phyloP scores from a whole-genome alignment of 305 asterid species.

The Fraxinus xanthoxyloides region DNA sequence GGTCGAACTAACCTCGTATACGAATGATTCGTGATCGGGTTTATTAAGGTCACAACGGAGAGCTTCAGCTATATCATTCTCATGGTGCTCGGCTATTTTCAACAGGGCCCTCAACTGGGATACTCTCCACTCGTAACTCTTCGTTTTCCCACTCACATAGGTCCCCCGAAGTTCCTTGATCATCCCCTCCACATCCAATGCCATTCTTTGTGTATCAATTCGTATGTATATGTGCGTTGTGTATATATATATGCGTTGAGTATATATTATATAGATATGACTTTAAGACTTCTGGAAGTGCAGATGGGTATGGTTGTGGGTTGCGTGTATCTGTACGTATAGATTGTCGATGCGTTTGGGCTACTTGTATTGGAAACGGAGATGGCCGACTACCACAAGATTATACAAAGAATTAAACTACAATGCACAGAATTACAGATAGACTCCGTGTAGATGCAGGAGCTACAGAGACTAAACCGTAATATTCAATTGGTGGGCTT shows the following conservation, averaged over 20 bases:
- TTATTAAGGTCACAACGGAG: constrained; percentile 42
- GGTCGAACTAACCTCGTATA: constrained; percentile 36
- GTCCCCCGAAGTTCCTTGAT: constrained; percentile 38
- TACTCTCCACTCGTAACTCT: constrained; percentile 44
- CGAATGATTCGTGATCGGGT: constrained; percentile 39
- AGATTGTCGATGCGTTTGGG: neutral
- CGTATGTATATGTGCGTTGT: neutral
- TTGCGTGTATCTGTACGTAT: no score
- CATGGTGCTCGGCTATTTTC: constrained; percentile 34
- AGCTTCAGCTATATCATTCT: constrained; percentile 35
- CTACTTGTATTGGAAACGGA: no score
- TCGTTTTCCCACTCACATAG: constrained; percentile 35
- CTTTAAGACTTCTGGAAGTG: neutral
- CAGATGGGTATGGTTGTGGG: neutral
- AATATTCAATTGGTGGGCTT: no score
- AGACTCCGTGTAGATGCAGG: neutral
- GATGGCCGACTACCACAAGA: neutral
- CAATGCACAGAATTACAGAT: neutral
- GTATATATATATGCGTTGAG: neutral
- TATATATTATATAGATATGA: neutral
- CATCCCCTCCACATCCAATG: constrained; percentile 29
- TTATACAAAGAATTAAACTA: no score
- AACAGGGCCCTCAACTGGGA: constrained; percentile 43
- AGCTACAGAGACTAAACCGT: no score
- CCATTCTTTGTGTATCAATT: neutral